Base-by-base conservation (phyloP, 805 yeast genomes). In the Lachancea dasiensis region DNA sequence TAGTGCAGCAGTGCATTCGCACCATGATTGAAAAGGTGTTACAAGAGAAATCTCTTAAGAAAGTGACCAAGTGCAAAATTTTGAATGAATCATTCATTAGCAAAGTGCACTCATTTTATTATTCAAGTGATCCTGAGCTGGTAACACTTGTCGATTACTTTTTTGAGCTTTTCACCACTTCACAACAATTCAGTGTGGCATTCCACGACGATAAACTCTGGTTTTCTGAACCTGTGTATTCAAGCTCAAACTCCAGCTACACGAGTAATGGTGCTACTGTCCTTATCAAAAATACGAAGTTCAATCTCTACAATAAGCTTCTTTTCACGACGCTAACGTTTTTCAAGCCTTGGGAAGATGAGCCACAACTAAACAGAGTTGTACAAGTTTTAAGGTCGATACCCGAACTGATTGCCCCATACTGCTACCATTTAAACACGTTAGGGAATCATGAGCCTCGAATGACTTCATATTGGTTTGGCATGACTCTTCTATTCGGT, bases 261-360 rank as follows among this genome's bases (percentile, higher is more conserved):
- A 11, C n/a, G 10, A 47, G 43, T 21, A 41, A 57, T 6, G 81
- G 79, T 32, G 75, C 64, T 1, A 45, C 65, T 0, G 53, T 79
- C 1, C 52, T 57, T 0, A 63, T 77, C 10, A 77, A 77, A 46
- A 70, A 69, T 33, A 71, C 64, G 40, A 60, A 64, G 3, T 82
- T 79, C 60, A 75, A 65, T 44, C 65, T 82, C 22, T 73, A 81
- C 51, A 87, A 90, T 58, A 80, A 79, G 52, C 63, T 81, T 20
- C 60, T 86, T 3, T 79, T 76, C 49, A 71, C 79, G 3, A 59
- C 85, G 4, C 54, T 87, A 16, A 76, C 77, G 6, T 64, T 69
- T 21, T 65, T 89, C 50, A 85, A 82, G 49, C 95, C 96, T 1
- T 79, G 94, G 85, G 87, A 83, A 45, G 81, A 83, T 44, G 72